These are phyloP conservation scores for Diplotaxis tenuifolia DNA, from an alignment of 345 rosid genomes.

Conservation along the genomic window DNA sequence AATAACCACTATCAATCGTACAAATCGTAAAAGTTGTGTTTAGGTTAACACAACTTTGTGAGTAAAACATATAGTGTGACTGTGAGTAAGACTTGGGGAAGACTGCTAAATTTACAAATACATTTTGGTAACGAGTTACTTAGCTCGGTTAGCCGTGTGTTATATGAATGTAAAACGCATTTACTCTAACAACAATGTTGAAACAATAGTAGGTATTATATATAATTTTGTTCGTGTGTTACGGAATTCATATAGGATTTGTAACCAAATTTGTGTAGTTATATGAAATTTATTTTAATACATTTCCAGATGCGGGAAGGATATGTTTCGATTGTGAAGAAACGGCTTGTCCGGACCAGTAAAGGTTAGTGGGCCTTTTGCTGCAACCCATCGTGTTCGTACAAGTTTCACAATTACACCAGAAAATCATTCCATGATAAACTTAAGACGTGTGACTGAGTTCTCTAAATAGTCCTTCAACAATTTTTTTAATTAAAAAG, in stretches of 20 bases:
- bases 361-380: neutral
- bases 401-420: neutral
- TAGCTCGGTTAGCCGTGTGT: neutral
- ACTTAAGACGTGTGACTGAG: neutral
- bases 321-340: neutral
- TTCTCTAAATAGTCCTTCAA: neutral
- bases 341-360: neutral
- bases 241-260: neutral
- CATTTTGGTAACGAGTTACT: neutral
- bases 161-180: neutral
- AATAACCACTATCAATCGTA: too few relatives aligned
- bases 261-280: neutral
- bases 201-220: neutral
- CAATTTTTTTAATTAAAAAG: neutral
- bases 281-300: neutral
- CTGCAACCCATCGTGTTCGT: neutral
- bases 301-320: neutral
- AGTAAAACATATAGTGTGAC: too few relatives aligned
- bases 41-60: too few relatives aligned
- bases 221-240: neutral
- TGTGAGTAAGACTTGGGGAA: too few relatives aligned
- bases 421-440: neutral
- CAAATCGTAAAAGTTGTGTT: too few relatives aligned
- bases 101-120: neutral
- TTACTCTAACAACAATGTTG: neutral